These are phyloP conservation scores for Phytophthora parvispora DNA, from an alignment of 352 stramenopile species.

Conservation along the genomic window DNA sequence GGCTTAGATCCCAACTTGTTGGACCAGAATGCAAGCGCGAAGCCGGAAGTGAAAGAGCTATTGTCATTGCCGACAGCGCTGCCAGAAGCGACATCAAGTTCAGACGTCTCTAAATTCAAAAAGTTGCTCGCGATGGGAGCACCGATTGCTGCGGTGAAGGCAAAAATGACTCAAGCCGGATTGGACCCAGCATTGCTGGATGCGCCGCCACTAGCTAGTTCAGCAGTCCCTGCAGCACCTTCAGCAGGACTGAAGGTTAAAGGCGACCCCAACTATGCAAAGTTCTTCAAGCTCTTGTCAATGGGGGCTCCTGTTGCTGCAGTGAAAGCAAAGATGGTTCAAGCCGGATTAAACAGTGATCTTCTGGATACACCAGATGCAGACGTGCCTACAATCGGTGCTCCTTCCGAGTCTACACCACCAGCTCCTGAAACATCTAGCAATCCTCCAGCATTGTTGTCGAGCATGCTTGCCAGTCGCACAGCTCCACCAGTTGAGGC, in stretches of 20 bases:
- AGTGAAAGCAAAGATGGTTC: constrained; percentile 71
- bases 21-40: constrained; percentile 34
- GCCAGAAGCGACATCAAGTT: not conserved
- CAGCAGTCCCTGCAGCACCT: not conserved
- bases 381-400: constrained; percentile 31
- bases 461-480: constrained; percentile 18
- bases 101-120: constrained; percentile 64
- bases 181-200: constrained; percentile 68
- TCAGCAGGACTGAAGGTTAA: constrained; percentile 42
- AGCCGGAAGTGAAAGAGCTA: constrained; percentile 44
- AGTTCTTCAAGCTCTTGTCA: constrained; percentile 76
- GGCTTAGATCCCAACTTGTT: constrained; percentile 63
- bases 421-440: not conserved
- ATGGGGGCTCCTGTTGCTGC: constrained; percentile 66
- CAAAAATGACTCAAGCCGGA: constrained; percentile 77
- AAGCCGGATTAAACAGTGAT: constrained; percentile 89
- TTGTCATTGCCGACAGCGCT: constrained; percentile 7
- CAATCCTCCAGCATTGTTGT: constrained; percentile 21
- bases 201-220: not conserved
- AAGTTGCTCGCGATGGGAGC: constrained; percentile 78
- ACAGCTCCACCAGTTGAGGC: constrained; percentile 3
- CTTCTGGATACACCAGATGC: constrained; percentile 75
- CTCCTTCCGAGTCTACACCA: not conserved
- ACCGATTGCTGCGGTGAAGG: constrained; percentile 61
- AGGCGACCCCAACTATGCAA: constrained; percentile 64